Conservation (phyloP, 176 grass and related monocot genomes). For the Thalia dealbata region DNA sequence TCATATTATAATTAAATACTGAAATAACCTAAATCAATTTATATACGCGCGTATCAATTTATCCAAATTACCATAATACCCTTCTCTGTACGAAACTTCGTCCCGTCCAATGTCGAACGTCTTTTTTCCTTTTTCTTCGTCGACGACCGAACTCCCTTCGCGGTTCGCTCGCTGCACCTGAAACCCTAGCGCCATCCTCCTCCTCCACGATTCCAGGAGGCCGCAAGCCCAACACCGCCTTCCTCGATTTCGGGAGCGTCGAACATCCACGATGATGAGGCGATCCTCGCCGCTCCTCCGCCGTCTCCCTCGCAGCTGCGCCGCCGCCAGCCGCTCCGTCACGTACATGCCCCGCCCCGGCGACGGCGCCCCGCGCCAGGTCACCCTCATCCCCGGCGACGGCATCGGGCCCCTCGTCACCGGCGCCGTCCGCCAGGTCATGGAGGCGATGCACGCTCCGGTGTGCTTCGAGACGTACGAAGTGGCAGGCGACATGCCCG, state of each 20-base stretch:
- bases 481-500: conserved; percentile 71
- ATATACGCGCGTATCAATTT: too few species aligned
- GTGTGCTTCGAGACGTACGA: conserved; percentile 74
- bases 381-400: conserved; percentile 81
- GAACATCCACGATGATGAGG: conserved; percentile 42
- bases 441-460: conserved; percentile 97
- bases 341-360: conserved; percentile 98
- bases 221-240: conserved; percentile 38
- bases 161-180: too few species aligned
- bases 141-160: too few species aligned
- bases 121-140: too few species aligned
- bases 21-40: too few species aligned
- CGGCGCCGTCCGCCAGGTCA: conserved; percentile 67
- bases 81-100: too few species aligned
- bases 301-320: conserved; percentile 11
- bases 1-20: too few species aligned
- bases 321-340: conserved; percentile 42
- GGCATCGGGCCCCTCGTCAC: conserved; percentile 94
- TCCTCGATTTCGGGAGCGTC: neutral
- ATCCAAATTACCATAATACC: too few species aligned
- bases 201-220: too few species aligned
- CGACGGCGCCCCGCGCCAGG: conserved; percentile 59
- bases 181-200: too few species aligned
- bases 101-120: too few species aligned
- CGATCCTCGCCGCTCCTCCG: conserved; percentile 56